Percentiles rank a stretch among this genome's conserved stretches.
phyloP scores from a whole-genome alignment of 2,329 filamentous ascomycete genomes.

The Fusarium longipes region DNA sequence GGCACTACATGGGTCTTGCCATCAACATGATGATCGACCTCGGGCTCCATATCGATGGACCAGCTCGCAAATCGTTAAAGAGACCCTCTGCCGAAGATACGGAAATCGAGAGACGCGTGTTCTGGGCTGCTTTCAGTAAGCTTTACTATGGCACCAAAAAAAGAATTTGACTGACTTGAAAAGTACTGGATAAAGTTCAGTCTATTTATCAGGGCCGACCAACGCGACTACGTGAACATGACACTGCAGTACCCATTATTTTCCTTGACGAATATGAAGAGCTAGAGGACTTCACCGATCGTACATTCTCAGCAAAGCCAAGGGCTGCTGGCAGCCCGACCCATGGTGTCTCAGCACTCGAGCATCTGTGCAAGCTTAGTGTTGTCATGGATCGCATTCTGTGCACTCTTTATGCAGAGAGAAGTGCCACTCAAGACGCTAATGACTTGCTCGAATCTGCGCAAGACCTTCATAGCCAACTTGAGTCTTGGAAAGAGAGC shows the following conservation, averaged over 20 bases:
- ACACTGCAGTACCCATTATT: conserved; percentile 57
- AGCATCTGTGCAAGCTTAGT: conserved; percentile 56
- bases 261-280: conserved; percentile 63
- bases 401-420: conserved; percentile 57
- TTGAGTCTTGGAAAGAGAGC: conserved; percentile 54
- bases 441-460: conserved; percentile 49
- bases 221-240: conserved; percentile 55
- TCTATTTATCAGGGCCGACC: conserved; percentile 65
- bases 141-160: fast-evolving
- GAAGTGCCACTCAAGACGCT: conserved; percentile 45
- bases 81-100: conserved; percentile 55
- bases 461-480: conserved; percentile 51
- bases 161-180: background rate
- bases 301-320: conserved; percentile 49
- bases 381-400: conserved; percentile 58
- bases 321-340: conserved; percentile 51
- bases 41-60: background rate
- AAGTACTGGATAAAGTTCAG: conserved; percentile 61
- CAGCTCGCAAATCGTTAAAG: background rate
- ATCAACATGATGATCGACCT: conserved; percentile 28
- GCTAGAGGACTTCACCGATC: conserved; percentile 59
- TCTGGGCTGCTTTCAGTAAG: conserved; percentile 39
- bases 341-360: conserved; percentile 57
- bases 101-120: conserved; percentile 57
- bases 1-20: conserved; percentile 27